These are phyloP conservation scores for Flagelloscypha sp. DNA, from an alignment of 768 basidiomycete species.

Conservation along the genomic window DNA sequence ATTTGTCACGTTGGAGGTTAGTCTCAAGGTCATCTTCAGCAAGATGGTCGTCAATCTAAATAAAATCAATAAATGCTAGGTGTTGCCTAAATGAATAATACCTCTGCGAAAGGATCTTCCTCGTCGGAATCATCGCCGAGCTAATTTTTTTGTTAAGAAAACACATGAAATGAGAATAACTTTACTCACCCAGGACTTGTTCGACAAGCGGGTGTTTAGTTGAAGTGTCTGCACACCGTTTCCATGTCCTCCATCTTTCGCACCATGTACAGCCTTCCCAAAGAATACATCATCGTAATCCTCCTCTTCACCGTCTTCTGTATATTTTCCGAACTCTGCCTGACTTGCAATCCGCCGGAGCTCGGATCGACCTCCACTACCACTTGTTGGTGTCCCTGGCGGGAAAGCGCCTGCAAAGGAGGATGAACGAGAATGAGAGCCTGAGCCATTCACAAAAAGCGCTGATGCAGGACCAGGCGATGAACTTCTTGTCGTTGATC, in stretches of 20 bases:
- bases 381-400: conserved; percentile 26
- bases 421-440: conserved; percentile 51
- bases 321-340: conserved; percentile 74
- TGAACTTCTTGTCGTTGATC: too few species aligned
- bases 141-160: conserved; percentile 22
- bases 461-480: conserved; percentile 20
- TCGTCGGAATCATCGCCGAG: conserved; percentile 78
- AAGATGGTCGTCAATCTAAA: conserved; percentile 86
- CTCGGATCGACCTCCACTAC: conserved; percentile 46
- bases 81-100: conserved; percentile 17
- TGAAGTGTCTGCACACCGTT: conserved; percentile 69
- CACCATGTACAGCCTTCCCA: conserved; percentile 3
- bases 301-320: conserved; percentile 78
- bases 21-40: conserved; percentile 87
- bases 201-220: conserved; percentile 79
- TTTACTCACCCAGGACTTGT: conserved; percentile 73
- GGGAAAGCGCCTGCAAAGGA: conserved; percentile 39
- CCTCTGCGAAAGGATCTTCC: conserved; percentile 95
- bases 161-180: not conserved
- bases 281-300: conserved; percentile 91
- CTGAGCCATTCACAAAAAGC: conserved; percentile 18
- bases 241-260: conserved; percentile 34
- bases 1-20: conserved; percentile 88
- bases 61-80: conserved; percentile 5
- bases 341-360: conserved; percentile 46